Conservation (phyloP, 257 asterid species). For the Forsythia viridissima region DNA sequence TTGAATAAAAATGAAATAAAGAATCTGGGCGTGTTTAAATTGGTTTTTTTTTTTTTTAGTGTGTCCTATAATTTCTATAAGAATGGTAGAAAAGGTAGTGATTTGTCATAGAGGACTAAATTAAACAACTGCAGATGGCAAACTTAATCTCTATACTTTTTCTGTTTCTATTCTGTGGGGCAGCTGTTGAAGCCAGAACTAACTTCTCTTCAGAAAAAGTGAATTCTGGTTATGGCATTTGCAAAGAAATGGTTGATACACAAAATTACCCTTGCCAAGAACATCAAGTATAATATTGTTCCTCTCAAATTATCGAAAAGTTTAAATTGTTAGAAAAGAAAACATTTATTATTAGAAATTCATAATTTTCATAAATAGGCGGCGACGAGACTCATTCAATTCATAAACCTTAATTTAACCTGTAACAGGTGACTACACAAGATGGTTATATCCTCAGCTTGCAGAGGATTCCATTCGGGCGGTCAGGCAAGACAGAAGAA, state of each 20-base stretch:
- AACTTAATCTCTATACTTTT: background rate
- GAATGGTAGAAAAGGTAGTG: too few relatives aligned
- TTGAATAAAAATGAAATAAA: too few relatives aligned
- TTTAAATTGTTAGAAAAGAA: too few relatives aligned
- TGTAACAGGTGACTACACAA: constrained; percentile 34
- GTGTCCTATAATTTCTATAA: too few relatives aligned
- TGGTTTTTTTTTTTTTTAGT: too few relatives aligned
- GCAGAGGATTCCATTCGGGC: constrained; percentile 45
- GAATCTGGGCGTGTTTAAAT: too few relatives aligned
- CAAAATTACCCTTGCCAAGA: constrained; percentile 38
- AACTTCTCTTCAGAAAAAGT: constrained; percentile 2
- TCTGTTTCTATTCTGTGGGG: constrained; percentile 17
- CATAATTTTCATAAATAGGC: too few relatives aligned
- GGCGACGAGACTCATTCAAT: background rate
- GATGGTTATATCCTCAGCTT: constrained; percentile 51
- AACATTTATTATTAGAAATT: too few relatives aligned
- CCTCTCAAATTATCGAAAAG: background rate
- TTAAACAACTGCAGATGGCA: constrained; percentile 4
- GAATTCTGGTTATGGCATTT: constrained; percentile 30
- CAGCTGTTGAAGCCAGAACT: constrained; percentile 23
- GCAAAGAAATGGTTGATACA: constrained; percentile 35
- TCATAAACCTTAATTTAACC: background rate
- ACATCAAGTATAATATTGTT: constrained; percentile 25
- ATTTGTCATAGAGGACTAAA: too few relatives aligned
- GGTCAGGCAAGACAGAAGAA: constrained; percentile 24